Conservation (phyloP, 164 flowering plant genomes). For the Vitis vinifera region ASM3070453v1 NC_081813.1:1228501-1229000, state of each 20-base stretch:
- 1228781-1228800: conserved; percentile 87
- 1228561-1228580: not conserved
- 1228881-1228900: not conserved
- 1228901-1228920: not conserved
- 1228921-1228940: too few relatives aligned
- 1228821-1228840: conserved; percentile 73
- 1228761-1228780: conserved; percentile 89
- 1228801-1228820: conserved; percentile 92
- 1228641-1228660: too few relatives aligned
- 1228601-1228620: too few relatives aligned
- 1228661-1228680: too few relatives aligned
- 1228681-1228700: too few relatives aligned
- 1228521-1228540: not conserved
- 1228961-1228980: conserved; percentile 18
- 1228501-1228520: too few relatives aligned
- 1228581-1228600: too few relatives aligned
- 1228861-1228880: not conserved
- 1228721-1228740: not conserved
- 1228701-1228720: too few relatives aligned
- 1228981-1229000: too few relatives aligned
- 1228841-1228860: conserved; percentile 3
- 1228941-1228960: not conserved
- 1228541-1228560: not conserved
- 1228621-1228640: too few relatives aligned
- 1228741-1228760: conserved; percentile 78